Percentiles rank a stretch among this genome's conserved stretches.
Evolutionary conservation across 176 grass and related monocot genomes (phyloP).

Genomic region (Phyllostachys edulis): DNA sequence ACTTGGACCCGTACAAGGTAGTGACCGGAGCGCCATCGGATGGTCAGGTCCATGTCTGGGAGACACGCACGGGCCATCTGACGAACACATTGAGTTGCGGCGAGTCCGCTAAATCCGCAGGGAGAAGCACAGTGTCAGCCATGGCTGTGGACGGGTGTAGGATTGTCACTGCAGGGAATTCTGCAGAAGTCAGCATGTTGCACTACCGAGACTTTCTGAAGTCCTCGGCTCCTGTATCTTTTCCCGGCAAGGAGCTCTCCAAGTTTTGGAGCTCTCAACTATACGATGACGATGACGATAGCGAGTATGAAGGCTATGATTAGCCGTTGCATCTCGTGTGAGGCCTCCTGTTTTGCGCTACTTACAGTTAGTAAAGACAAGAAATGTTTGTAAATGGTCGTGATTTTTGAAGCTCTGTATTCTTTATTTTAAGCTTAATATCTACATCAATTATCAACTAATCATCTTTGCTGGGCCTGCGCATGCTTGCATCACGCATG

Average conservation of each 20-base stretch:
- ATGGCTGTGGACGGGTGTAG: conserved; percentile 70
- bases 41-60: conserved; percentile 57
- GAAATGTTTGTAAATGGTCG: not conserved
- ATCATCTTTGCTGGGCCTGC: not conserved
- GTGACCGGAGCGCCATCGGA: conserved; percentile 56
- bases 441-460: not conserved
- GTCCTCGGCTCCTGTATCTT: conserved; percentile 44
- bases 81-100: conserved; percentile 57
- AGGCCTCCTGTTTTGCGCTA: not conserved
- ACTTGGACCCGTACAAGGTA: conserved; percentile 86
- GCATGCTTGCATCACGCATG: not conserved
- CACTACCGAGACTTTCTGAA: conserved; percentile 57
- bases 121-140: conserved; percentile 34
- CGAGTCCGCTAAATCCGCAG: conserved; percentile 15
- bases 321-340: not conserved
- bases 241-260: conserved; percentile 34
- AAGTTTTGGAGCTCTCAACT: conserved; percentile 62
- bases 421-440: not conserved
- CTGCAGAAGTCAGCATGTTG: conserved; percentile 33
- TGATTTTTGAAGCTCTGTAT: not conserved
- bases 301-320: conserved; percentile 10
- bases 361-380: not conserved
- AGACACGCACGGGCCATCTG: conserved; percentile 45
- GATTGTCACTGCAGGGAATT: conserved; percentile 47
- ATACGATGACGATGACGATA: not conserved